These are phyloP conservation scores for Emmonsiellopsis sp. DNA, from an alignment of 2,329 filamentous ascomycete species.

Conservation along the genomic window DNA sequence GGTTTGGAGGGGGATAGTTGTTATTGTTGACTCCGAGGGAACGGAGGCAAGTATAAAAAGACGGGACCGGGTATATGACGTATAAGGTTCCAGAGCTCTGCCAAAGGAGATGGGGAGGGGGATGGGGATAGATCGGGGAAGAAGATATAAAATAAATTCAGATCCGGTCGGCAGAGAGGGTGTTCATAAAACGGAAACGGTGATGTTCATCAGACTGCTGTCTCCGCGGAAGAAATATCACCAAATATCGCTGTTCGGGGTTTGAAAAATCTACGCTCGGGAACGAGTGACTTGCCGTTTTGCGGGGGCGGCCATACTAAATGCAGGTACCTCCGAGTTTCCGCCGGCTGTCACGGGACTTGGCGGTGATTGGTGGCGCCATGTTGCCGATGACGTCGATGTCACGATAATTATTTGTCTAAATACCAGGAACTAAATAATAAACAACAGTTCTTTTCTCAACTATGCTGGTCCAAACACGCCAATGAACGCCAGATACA, in stretches of 20 bases:
- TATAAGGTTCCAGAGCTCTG: too few relatives aligned
- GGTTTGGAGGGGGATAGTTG: conserved; percentile 4
- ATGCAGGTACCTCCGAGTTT: background rate
- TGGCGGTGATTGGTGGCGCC: too few relatives aligned
- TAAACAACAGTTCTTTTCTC: background rate
- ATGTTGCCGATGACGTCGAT: too few relatives aligned
- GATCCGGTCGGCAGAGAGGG: too few relatives aligned
- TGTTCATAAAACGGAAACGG: background rate
- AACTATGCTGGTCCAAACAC: background rate
- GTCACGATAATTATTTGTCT: background rate
- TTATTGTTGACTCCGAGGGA: background rate
- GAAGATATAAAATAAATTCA: background rate
- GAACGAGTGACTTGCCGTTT: background rate
- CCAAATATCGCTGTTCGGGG: background rate
- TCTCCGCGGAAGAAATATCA: background rate
- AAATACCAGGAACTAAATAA: background rate
- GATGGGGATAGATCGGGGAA: background rate
- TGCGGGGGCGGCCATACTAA: background rate
- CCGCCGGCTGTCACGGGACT: background rate
- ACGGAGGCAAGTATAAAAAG: background rate
- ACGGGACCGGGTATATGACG: too few relatives aligned
- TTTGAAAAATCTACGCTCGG: background rate
- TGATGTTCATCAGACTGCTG: background rate
- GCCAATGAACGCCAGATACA: too few relatives aligned
- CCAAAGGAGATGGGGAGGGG: background rate